Percentiles rank a stretch among this genome's conserved stretches.
Evolutionary conservation across 768 basidiomycete genomes (phyloP).

Genomic region (Leucocoprinus birnbaumii): DNA sequence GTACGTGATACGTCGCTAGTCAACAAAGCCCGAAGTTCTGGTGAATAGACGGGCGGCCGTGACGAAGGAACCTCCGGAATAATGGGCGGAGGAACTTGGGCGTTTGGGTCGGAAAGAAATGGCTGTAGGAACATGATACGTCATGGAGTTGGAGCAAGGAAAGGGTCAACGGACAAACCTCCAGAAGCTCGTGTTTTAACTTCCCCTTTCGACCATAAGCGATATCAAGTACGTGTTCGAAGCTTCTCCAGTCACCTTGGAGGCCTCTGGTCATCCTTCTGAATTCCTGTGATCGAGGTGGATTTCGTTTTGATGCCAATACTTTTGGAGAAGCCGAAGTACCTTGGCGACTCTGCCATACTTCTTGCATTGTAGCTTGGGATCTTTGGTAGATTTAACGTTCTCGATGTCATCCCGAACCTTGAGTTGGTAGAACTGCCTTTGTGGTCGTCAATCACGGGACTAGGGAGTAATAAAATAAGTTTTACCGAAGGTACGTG

Average conservation of each 20-base stretch:
- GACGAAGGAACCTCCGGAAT: constrained; percentile 51
- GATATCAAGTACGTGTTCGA: constrained; percentile 56
- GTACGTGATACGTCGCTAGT: constrained; percentile 44
- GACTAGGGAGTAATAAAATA: neutral
- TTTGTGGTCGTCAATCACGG: constrained; percentile 23
- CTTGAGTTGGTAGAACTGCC: constrained; percentile 64
- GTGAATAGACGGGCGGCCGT: constrained; percentile 63
- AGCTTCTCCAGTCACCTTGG: constrained; percentile 42
- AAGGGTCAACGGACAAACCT: constrained; percentile 37
- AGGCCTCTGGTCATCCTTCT: constrained; percentile 54
- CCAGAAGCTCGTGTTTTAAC: constrained; percentile 63
- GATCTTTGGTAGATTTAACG: constrained; percentile 32
- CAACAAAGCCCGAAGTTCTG: constrained; percentile 61
- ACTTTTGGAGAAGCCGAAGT: neutral
- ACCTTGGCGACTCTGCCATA: constrained; percentile 54
- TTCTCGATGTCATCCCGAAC: constrained; percentile 55
- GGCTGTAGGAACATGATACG: constrained; percentile 36
- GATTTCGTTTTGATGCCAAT: neutral
- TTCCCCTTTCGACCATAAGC: constrained; percentile 80
- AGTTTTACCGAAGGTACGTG: constrained; percentile 38
- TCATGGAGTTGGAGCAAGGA: neutral
- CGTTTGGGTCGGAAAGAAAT: constrained; percentile 44
- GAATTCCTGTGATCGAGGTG: constrained; percentile 40
- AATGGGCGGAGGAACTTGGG: constrained; percentile 40
- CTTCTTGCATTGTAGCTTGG: constrained; percentile 32